These are phyloP conservation scores for apple (Malus domestica) DNA, from an alignment of 306 rosid species.

Conservation along the genomic window DNA sequence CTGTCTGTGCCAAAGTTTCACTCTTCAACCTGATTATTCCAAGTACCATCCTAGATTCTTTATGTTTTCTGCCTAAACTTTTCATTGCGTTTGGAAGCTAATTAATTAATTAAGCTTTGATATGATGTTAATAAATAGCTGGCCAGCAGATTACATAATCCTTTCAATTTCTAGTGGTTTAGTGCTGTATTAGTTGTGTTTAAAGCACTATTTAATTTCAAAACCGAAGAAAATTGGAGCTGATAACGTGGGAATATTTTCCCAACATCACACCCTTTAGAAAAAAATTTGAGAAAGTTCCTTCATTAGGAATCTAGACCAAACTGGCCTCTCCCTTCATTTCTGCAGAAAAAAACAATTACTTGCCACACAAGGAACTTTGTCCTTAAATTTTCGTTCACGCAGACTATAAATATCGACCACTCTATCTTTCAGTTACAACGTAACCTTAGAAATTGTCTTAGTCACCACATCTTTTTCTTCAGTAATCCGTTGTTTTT, in stretches of 20 bases:
- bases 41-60: background rate
- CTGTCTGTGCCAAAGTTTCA: background rate
- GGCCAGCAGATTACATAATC: background rate
- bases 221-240: conserved; percentile 1
- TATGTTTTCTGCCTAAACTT: background rate
- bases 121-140: background rate
- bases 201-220: background rate
- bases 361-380: background rate
- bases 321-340: background rate
- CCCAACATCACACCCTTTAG: conserved; percentile 9
- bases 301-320: conserved; percentile 20
- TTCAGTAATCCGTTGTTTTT: background rate
- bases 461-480: too few relatives aligned
- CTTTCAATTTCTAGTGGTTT: background rate
- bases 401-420: background rate
- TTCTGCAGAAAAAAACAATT: background rate
- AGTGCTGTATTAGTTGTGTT: background rate
- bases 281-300: background rate
- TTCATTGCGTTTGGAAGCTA: conserved; percentile 4
- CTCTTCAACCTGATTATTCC: background rate
- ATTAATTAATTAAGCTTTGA: background rate
- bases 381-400: background rate
- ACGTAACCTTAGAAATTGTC: background rate
- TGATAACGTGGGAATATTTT: conserved; percentile 4
- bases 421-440: background rate